Evolutionary conservation across 768 basidiomycete species (phyloP).

Genomic region (Terana coerulea): DNA sequence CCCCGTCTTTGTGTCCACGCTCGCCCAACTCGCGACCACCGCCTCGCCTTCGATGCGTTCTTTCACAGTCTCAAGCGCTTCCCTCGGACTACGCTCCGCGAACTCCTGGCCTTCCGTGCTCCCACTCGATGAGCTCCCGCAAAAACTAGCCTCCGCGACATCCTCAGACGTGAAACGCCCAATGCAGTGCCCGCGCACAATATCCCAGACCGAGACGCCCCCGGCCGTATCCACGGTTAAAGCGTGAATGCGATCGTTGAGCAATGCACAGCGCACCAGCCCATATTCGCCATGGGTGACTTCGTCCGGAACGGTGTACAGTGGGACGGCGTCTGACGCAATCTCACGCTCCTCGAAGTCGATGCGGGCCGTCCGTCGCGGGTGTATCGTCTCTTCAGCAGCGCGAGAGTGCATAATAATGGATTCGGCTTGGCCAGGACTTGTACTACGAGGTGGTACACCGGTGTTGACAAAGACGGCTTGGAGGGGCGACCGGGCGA

Average conservation of each 20-base stretch:
- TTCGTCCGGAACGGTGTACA: slow-evolving; percentile 54
- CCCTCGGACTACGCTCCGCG: slow-evolving; percentile 64
- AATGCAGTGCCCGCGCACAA: slow-evolving; percentile 71
- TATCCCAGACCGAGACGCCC: slow-evolving; percentile 90
- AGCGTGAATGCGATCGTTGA: slow-evolving; percentile 89
- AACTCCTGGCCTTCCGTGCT: slow-evolving; percentile 33
- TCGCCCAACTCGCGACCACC: slow-evolving; percentile 79
- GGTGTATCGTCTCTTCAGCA: slow-evolving; percentile 32
- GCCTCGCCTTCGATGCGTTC: slow-evolving; percentile 96
- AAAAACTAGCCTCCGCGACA: slow-evolving; percentile 51
- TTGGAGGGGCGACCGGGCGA: slow-evolving; percentile 33
- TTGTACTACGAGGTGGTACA: slow-evolving; percentile 23
- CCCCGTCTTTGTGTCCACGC: slow-evolving; percentile 87
- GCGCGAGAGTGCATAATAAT: slow-evolving; percentile 15
- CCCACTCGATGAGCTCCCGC: slow-evolving; percentile 37
- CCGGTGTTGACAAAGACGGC: slow-evolving; percentile 29
- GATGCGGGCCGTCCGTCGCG: slow-evolving; percentile 37
- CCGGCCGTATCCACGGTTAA: slow-evolving; percentile 88
- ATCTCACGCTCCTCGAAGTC: slow-evolving; percentile 74
- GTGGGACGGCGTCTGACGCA: slow-evolving; percentile 68
- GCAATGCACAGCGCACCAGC: slow-evolving; percentile 72
- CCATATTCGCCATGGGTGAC: slow-evolving; percentile 76
- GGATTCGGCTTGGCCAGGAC: slow-evolving; percentile 25
- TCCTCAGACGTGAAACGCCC: slow-evolving; percentile 69
- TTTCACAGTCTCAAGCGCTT: slow-evolving; percentile 82